phyloP scores from a whole-genome alignment of 2,329 filamentous ascomycete species.

The Penicillium sclerotigenum region DNA sequence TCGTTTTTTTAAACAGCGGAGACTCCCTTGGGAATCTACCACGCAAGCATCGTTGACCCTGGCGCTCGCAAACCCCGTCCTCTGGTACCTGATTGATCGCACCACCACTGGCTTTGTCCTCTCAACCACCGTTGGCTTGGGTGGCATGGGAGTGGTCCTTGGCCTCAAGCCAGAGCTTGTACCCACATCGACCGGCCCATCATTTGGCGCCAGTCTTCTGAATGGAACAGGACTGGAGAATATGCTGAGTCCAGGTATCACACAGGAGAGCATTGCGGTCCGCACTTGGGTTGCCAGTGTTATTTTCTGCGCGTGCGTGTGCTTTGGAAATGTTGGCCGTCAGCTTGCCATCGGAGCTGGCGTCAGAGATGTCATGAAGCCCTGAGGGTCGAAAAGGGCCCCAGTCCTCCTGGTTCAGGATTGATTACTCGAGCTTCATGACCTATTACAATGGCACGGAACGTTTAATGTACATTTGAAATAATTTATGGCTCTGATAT shows the following conservation, averaged over 20 bases:
- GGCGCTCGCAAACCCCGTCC: conserved; percentile 82
- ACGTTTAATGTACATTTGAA: conserved; percentile 4
- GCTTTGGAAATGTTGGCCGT: conserved; percentile 92
- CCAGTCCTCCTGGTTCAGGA: neutral
- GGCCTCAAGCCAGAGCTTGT: conserved; percentile 75
- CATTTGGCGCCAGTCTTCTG: conserved; percentile 28
- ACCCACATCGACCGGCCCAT: conserved; percentile 58
- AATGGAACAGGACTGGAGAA: conserved; percentile 33
- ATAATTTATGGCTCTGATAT: conserved; percentile 7
- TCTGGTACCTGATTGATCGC: conserved; percentile 96
- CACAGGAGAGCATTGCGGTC: conserved; percentile 56
- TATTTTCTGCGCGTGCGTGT: conserved; percentile 89
- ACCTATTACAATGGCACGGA: neutral
- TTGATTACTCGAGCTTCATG: neutral
- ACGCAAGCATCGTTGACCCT: conserved; percentile 90
- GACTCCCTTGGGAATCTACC: conserved; percentile 88
- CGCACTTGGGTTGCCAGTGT: conserved; percentile 90
- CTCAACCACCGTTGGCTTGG: conserved; percentile 68
- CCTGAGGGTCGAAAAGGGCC: conserved; percentile 10
- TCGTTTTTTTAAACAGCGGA: conserved; percentile 58
- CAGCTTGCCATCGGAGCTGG: conserved; percentile 59
- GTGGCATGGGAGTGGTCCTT: conserved; percentile 71
- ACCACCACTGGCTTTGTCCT: conserved; percentile 80
- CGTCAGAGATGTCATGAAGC: conserved; percentile 20
- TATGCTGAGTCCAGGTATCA: conserved; percentile 35